These are phyloP conservation scores for Fragaria iinumae DNA, from an alignment of 306 rosid species.

Conservation along the genomic window DNA sequence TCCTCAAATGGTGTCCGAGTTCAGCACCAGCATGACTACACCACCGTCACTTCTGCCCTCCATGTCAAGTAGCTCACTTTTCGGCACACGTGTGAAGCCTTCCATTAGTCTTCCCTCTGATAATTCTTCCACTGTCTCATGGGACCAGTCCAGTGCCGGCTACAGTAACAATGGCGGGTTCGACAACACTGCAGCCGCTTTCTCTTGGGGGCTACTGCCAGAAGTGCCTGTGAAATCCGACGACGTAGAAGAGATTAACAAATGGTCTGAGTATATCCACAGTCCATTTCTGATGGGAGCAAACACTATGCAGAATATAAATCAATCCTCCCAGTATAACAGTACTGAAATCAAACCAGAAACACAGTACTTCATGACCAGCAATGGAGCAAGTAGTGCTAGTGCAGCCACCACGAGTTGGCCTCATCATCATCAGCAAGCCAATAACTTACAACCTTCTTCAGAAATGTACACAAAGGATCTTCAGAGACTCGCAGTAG, in stretches of 20 bases:
- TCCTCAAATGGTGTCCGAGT: slow-evolving; percentile 39
- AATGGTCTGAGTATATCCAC: slow-evolving; percentile 74
- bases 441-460: slow-evolving; percentile 31
- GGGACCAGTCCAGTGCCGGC: slow-evolving; percentile 26
- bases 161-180: slow-evolving; percentile 42
- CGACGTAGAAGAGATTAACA: slow-evolving; percentile 55
- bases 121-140: slow-evolving; percentile 37
- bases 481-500: slow-evolving; percentile 69
- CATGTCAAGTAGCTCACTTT: slow-evolving; percentile 22
- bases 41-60: slow-evolving; percentile 38
- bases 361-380: slow-evolving; percentile 19
- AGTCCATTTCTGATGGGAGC: slow-evolving; percentile 48
- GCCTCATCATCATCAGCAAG: slow-evolving; percentile 29
- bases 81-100: slow-evolving; percentile 44
- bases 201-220: slow-evolving; percentile 25
- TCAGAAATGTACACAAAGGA: slow-evolving; percentile 64
- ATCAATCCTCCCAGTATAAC: slow-evolving; percentile 34
- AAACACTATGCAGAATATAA: slow-evolving; percentile 30
- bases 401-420: slow-evolving; percentile 16
- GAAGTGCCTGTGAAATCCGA: slow-evolving; percentile 40
- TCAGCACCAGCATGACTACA: slow-evolving; percentile 29
- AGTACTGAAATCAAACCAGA: slow-evolving; percentile 50
- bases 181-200: slow-evolving; percentile 19
- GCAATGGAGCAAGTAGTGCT: slow-evolving; percentile 5
- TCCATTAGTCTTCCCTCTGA: slow-evolving; percentile 50